A percentile compares a stretch with the other conserved stretches of the same genome.
Evolutionary conservation across 352 stramenopile genomes (phyloP).

Genomic region (Phytophthora hibernalis): DNA sequence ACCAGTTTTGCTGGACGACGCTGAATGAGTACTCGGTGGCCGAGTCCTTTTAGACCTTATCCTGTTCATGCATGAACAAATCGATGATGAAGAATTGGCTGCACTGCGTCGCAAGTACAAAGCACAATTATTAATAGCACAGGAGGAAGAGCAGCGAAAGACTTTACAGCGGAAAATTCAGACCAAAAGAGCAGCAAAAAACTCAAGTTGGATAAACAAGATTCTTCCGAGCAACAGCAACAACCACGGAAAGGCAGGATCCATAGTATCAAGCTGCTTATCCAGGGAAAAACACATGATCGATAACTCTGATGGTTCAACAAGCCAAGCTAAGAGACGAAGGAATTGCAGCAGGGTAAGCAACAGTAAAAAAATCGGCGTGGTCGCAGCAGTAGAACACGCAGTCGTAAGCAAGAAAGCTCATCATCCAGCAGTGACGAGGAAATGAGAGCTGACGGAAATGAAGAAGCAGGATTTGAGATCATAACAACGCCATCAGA

Average conservation of each 20-base stretch:
- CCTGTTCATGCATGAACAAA: constrained; percentile 70
- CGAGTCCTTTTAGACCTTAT: constrained; percentile 81
- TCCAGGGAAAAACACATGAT: constrained; percentile 66
- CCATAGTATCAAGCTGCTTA: constrained; percentile 76
- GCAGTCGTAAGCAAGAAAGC: constrained; percentile 26
- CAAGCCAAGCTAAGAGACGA: constrained; percentile 26
- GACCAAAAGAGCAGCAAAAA: constrained; percentile 46
- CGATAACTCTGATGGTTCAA: constrained; percentile 15
- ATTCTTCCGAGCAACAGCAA: constrained; percentile 29
- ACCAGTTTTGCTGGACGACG: constrained; percentile 81
- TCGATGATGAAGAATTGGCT: constrained; percentile 66
- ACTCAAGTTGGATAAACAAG: constrained; percentile 32
- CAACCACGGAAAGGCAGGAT: constrained; percentile 48
- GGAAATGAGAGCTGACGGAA: constrained; percentile 35
- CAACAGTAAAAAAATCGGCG: constrained; percentile 25
- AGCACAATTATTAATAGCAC: constrained; percentile 63
- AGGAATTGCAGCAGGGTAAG: constrained; percentile 31
- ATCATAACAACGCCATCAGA: constrained; percentile 78
- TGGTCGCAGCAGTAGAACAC: constrained; percentile 26
- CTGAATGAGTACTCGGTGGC: constrained; percentile 74
- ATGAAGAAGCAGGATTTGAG: constrained; percentile 50
- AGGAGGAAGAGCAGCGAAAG: constrained; percentile 68
- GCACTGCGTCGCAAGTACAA: constrained; percentile 62
- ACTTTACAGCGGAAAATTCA: constrained; percentile 54
- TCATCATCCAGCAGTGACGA: constrained; percentile 33